Conservation (phyloP, 2,329 filamentous ascomycete species). For the Epichloe aotearoae region DNA sequence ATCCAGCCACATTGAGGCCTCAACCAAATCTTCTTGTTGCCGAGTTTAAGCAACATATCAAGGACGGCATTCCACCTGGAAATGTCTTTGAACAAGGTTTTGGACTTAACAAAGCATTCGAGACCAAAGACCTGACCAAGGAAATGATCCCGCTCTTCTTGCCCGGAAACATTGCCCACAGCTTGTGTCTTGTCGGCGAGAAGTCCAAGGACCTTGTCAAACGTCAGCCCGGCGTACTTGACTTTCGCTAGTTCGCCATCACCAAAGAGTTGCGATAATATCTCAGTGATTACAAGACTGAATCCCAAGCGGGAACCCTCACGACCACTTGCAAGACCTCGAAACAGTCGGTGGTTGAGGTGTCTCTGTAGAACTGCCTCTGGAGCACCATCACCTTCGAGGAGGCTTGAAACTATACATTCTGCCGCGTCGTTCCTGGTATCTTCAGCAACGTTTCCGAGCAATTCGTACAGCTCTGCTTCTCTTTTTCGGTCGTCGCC, state of each 20-base stretch:
- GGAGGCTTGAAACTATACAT: constrained; percentile 42
- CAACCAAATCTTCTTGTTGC: constrained; percentile 76
- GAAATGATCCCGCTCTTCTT: constrained; percentile 77
- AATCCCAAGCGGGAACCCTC: constrained; percentile 84
- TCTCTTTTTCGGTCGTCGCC: constrained; percentile 44
- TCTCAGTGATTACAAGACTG: constrained; percentile 74
- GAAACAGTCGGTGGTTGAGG: constrained; percentile 58
- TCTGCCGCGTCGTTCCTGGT: constrained; percentile 46
- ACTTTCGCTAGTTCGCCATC: constrained; percentile 27
- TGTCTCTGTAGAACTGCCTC: constrained; percentile 44
- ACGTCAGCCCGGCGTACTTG: constrained; percentile 40
- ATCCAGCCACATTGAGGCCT: constrained; percentile 78
- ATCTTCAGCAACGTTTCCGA: constrained; percentile 44
- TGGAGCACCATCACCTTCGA: constrained; percentile 34
- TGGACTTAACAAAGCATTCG: constrained; percentile 72
- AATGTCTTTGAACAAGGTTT: constrained; percentile 49
- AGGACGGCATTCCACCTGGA: constrained; percentile 56
- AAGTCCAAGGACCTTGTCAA: constrained; percentile 40
- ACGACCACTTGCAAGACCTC: constrained; percentile 77
- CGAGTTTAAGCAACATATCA: constrained; percentile 58
- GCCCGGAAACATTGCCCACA: constrained; percentile 38
- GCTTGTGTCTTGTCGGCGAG: constrained; percentile 42
- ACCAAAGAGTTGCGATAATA: constrained; percentile 58
- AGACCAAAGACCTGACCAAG: constrained; percentile 81
- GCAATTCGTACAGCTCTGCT: constrained; percentile 44